Conservation (phyloP, 176 grass and related monocot species). For the Secale cereale region DNA sequence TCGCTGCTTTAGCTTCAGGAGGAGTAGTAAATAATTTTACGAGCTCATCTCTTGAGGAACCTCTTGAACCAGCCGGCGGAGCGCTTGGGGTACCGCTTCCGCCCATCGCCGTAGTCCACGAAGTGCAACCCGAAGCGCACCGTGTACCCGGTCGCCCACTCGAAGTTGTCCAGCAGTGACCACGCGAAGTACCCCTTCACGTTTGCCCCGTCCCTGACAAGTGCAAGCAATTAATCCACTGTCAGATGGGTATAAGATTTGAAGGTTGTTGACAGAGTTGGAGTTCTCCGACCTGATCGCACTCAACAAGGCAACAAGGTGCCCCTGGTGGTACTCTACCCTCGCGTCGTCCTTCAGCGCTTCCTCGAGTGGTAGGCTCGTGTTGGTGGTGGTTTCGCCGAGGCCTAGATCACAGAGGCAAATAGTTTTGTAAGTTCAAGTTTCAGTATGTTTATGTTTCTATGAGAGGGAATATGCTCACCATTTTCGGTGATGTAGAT, state of each 20-base stretch:
- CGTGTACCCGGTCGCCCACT: slow-evolving; percentile 43
- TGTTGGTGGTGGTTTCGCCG: slow-evolving; percentile 34
- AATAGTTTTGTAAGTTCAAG: background rate
- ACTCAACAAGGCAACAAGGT: slow-evolving; percentile 26
- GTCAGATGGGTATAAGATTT: background rate
- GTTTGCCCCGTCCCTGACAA: slow-evolving; percentile 44
- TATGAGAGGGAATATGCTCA: background rate
- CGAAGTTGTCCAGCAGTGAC: slow-evolving; percentile 57
- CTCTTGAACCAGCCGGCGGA: slow-evolving; percentile 47
- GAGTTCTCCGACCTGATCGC: slow-evolving; percentile 43
- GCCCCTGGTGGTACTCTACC: slow-evolving; percentile 40
- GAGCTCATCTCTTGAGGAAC: slow-evolving; percentile 21
- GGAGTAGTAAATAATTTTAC: background rate
- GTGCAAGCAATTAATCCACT: background rate
- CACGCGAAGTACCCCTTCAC: slow-evolving; percentile 57
- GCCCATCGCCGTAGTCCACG: slow-evolving; percentile 31
- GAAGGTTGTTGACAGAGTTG: background rate
- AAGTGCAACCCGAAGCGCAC: slow-evolving; percentile 44
- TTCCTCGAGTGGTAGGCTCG: slow-evolving; percentile 27
- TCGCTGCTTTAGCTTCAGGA: too few species aligned
- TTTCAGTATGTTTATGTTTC: background rate
- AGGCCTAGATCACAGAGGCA: slow-evolving; percentile 4
- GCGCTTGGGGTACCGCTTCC: slow-evolving; percentile 36
- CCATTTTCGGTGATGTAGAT: slow-evolving; percentile 74
- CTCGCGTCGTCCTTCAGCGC: slow-evolving; percentile 47